Evolutionary conservation across 1,139 yeast species (phyloP), one percentile per base, ranked within the genome.

Genomic region (Suhomyces yuchorum): DNA sequence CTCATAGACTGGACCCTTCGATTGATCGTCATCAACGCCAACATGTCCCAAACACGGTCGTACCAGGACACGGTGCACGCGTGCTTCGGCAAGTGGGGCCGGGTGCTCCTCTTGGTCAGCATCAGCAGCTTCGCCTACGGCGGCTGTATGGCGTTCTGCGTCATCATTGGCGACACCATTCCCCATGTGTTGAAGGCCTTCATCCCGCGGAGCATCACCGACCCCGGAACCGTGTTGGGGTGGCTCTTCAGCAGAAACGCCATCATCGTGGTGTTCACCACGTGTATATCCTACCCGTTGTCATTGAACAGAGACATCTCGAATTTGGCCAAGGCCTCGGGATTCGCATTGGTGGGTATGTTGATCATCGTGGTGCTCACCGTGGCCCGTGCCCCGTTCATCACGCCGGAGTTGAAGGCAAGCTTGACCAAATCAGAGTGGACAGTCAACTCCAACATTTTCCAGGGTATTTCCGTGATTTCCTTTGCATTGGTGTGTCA

Each of bases 401-500:
- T 81, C 14, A 79, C 79, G 11, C 55, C 71, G 0, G 70, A 71
- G 0, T 61, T 75, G 30, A 81, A 76, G 56, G 84, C 85, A 0
- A 57, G 69, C 1, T 68, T 87, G 24, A 61, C 79, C 0, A 55
- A 66, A 0, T 58, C 71, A 2, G 73, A 81, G 41, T 75, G 85
- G 73, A 72, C 88, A 1, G 61, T 89, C 44, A 86, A 85, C 51
- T 66, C 76, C 15, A 83, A 85, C 43, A 70, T 92, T 8, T 89
- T 92, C 62, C 96, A 91, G 64, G 97, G 97, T 1, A 83, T 92
- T 20, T 85, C 95, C 17, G 96, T 92, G 44, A 89, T 92, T 30
- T 90, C 97, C 0, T 92, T 92, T 71, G 96, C 98, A 5, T 78
- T 92, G 57, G 98, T 92, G 3, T 92, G 98, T 62, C 98, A 92